Base-by-base conservation (phyloP, 1,284 basidiomycete genomes). In the Nidula niveotomentosa region DNA sequence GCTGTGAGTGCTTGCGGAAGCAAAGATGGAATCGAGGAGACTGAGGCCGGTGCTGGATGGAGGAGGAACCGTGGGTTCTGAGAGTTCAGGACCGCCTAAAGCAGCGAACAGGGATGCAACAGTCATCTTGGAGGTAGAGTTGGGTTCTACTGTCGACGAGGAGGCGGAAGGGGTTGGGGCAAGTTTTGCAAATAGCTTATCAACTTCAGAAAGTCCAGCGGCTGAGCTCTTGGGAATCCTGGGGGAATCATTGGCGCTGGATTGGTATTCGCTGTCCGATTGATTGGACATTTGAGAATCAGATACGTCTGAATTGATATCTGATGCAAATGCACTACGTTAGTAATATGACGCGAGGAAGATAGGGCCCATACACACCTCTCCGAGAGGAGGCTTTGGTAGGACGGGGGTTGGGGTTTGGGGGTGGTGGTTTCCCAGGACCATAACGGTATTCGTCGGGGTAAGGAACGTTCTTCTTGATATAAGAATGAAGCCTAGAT, bases 401-500 rank as follows among this genome's bases (percentile, higher is more conserved):
- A 36, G 48, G 13, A 36, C 13, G 23, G 6, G 52, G 45, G 33
- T 48, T 53, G 44, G 70, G 72, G 57, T 78, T 79, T 15, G 78
- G 78, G 6, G 81, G 85, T 7, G 85, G 85, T 2, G 81, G 83
- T 36, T 77, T 75, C 58, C 83, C 82, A 4, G 86, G 86, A 17
- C 85, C 84, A 67, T 87, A 88, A 50, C 80, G 77, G 64, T 77
- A 89, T 57, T 87, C 75, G 52, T 88, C 82, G 6, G 89, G 89
- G 65, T 91, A 91, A 8, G 82, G 76, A 30, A 78, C 54, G 52
- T 85, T 84, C 62, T 76, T 74, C 69, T 83, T 83, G 63, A 90
- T 78, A 63, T 82, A 89, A 1, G 75, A 73, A 63, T 88, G 84
- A 36, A 91, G 66, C 56, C 88, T 90, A 57, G 50, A 30, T 54